Percentiles rank a stretch among this genome's conserved stretches.
phyloP scores from a whole-genome alignment of 2,329 filamentous ascomycete species.

The Fusarium anguioides region DNA sequence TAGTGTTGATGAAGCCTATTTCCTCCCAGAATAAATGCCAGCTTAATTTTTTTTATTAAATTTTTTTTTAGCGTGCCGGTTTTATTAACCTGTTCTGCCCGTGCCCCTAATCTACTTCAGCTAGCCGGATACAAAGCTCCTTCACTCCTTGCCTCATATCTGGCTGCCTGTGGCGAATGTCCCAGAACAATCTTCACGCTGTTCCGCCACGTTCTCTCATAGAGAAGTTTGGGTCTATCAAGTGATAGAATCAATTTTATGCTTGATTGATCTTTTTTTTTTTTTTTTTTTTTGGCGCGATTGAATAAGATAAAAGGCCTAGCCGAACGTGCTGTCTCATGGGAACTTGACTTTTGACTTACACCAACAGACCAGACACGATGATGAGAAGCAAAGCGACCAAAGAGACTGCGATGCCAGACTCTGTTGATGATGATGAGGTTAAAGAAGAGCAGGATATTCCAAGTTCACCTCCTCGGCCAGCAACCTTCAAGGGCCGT shows the following conservation, averaged over 20 bases:
- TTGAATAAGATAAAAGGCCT: not conserved
- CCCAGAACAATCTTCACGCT: constrained; percentile 6
- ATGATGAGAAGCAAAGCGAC: constrained; percentile 16
- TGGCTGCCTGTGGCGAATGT: constrained; percentile 25
- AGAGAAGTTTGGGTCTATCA: constrained; percentile 1
- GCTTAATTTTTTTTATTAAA: too few species aligned
- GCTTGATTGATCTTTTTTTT: not conserved
- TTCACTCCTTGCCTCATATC: not conserved
- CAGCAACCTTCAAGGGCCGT: constrained; percentile 57
- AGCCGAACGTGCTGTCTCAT: not conserved
- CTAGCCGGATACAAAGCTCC: constrained; percentile 15
- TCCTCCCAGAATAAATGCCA: not conserved
- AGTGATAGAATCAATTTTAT: not conserved
- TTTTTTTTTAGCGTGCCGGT: not conserved
- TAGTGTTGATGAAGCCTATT: not conserved
- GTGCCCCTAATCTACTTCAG: not conserved
- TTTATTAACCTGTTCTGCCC: not conserved
- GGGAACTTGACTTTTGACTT: not conserved
- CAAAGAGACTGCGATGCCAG: not conserved
- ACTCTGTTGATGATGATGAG: not conserved
- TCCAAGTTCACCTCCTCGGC: constrained; percentile 33
- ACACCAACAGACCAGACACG: not conserved
- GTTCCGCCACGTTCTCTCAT: not conserved
- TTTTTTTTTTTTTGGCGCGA: not conserved
- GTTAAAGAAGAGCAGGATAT: not conserved